Evolutionary conservation across 345 rosid genomes (phyloP).

Genomic region (Euphorbia lathyris): DNA sequence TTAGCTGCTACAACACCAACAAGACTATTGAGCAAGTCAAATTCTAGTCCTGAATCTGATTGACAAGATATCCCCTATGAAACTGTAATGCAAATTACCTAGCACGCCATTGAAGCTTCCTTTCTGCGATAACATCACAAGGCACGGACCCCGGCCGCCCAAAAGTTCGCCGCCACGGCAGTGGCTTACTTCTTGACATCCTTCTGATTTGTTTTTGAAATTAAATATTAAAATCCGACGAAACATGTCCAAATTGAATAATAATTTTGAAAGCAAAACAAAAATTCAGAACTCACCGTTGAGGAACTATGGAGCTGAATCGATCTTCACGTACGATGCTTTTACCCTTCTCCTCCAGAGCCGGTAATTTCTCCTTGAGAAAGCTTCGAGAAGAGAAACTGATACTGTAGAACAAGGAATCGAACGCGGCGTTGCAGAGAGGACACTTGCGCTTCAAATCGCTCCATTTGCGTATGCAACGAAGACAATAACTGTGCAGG

Average conservation of each 20-base stretch:
- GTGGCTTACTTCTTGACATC: slow-evolving; percentile 34
- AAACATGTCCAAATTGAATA: background rate
- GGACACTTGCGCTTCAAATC: slow-evolving; percentile 60
- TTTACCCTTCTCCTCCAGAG: slow-evolving; percentile 22
- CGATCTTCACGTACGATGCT: background rate
- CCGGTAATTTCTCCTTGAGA: slow-evolving; percentile 35
- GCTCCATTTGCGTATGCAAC: slow-evolving; percentile 64
- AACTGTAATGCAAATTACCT: slow-evolving; percentile 38
- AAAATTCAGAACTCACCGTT: slow-evolving; percentile 29
- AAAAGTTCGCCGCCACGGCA: slow-evolving; percentile 65
- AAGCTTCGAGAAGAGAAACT: slow-evolving; percentile 33
- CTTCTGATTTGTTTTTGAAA: background rate
- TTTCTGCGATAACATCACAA: slow-evolving; percentile 36
- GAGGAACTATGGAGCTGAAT: slow-evolving; percentile 18
- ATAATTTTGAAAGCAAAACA: background rate
- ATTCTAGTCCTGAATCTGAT: too few relatives aligned
- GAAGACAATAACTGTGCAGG: slow-evolving; percentile 56
- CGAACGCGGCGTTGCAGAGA: slow-evolving; percentile 60
- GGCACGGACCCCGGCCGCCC: slow-evolving; percentile 55
- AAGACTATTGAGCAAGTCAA: background rate
- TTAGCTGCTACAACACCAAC: background rate
- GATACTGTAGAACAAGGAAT: slow-evolving; percentile 51
- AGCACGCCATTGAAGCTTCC: slow-evolving; percentile 72
- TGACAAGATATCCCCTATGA: background rate
- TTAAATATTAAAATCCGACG: background rate